These are phyloP conservation scores for Ustilago shanxiensis DNA, from an alignment of 1,284 basidiomycete species.

Conservation along the genomic window DNA sequence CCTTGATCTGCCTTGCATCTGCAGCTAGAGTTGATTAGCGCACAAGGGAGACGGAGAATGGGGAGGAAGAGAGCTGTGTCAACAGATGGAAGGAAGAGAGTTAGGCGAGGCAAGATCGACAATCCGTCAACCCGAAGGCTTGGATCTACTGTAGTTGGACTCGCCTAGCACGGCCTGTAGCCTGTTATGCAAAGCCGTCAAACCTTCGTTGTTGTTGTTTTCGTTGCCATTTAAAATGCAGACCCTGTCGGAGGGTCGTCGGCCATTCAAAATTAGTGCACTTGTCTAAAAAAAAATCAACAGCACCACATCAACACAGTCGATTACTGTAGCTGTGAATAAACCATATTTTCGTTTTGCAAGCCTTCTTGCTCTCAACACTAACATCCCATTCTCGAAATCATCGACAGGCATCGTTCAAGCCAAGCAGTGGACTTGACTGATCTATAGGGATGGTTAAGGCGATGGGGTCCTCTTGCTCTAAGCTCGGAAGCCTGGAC, in stretches of 20 bases:
- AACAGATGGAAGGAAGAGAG: conserved; percentile 7
- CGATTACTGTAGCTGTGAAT: no score
- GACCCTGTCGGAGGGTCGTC: conserved; percentile 12
- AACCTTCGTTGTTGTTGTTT: no score
- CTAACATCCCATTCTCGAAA: neutral
- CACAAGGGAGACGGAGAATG: neutral
- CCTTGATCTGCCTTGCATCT: conserved; percentile 35
- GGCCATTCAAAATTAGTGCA: conserved; percentile 10
- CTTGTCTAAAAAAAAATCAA: neutral
- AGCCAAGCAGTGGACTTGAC: neutral
- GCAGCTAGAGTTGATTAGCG: conserved; percentile 41
- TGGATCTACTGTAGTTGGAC: conserved; percentile 2
- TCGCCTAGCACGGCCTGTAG: no score
- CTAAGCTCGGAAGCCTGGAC: neutral
- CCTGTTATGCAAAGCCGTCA: no score
- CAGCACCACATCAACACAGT: neutral
- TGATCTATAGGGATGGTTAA: neutral
- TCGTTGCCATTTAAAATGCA: neutral
- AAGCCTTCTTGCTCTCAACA: neutral
- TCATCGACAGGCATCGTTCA: neutral
- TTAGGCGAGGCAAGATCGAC: conserved; percentile 42
- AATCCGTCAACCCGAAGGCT: conserved; percentile 43
- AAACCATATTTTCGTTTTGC: neutral
- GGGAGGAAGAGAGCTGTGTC: conserved; percentile 6
- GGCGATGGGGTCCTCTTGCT: neutral